Conservation (phyloP, 108 stramenopile genomes). For the Aureococcus anophagefferens region DNA sequence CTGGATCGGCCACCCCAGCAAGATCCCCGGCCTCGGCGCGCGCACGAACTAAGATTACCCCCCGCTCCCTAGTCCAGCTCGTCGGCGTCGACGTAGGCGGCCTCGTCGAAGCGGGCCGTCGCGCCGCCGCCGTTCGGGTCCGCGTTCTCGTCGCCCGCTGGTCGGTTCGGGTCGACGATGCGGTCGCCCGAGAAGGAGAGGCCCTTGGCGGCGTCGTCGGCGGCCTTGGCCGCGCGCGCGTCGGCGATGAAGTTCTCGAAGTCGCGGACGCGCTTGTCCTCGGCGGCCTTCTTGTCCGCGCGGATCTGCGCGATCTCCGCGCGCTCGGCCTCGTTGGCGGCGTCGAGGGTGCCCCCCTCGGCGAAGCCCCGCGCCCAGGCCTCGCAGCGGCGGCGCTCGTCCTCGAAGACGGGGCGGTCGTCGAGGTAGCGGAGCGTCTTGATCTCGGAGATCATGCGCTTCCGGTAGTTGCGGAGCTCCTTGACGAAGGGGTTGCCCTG, state of each 20-base stretch:
- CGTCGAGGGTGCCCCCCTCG: slow-evolving; percentile 29
- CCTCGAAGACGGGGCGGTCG: slow-evolving; percentile 59
- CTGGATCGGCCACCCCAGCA: too few relatives aligned
- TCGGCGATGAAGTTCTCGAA: slow-evolving; percentile 15
- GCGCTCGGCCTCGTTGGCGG: slow-evolving; percentile 40
- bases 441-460: slow-evolving; percentile 45
- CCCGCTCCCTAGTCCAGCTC: not conserved
- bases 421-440: slow-evolving; percentile 48
- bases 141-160: not conserved
- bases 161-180: not conserved
- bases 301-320: slow-evolving; percentile 33
- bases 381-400: slow-evolving; percentile 51
- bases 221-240: not conserved
- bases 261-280: slow-evolving; percentile 22
- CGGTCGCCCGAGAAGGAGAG: not conserved
- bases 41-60: too few relatives aligned
- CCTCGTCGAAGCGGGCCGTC: too few relatives aligned
- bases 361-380: slow-evolving; percentile 55
- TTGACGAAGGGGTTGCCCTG: slow-evolving; percentile 63
- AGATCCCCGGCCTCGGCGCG: too few relatives aligned
- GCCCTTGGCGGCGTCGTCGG: not conserved
- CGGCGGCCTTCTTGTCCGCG: slow-evolving; percentile 34
- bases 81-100: not conserved
- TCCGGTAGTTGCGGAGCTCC: slow-evolving; percentile 56
- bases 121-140: not conserved